Evolutionary conservation across 768 basidiomycete species (phyloP).

Genomic region (Pisolithus tinctorius): DNA sequence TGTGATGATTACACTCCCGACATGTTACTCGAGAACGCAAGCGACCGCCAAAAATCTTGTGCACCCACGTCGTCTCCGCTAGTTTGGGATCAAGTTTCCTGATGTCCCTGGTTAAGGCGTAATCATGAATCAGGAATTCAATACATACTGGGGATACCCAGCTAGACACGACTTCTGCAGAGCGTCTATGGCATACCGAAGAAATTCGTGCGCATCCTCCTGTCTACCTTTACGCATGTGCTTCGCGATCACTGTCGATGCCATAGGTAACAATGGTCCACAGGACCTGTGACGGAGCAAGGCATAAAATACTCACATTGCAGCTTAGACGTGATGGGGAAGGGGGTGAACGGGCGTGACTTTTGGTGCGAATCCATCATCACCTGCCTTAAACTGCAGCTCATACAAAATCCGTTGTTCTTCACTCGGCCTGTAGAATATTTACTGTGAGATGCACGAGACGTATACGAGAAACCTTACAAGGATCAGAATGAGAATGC

Average conservation of each 20-base stretch:
- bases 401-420: conserved; percentile 62
- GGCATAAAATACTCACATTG: conserved; percentile 44
- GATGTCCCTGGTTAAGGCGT: conserved; percentile 9
- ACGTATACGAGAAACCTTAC: conserved; percentile 29
- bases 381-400: conserved; percentile 59
- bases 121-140: background rate
- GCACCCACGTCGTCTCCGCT: conserved; percentile 88
- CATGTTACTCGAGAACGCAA: conserved; percentile 90
- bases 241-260: conserved; percentile 71
- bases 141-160: conserved; percentile 61
- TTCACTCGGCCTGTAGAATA: conserved; percentile 33
- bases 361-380: conserved; percentile 46
- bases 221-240: conserved; percentile 88
- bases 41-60: conserved; percentile 89
- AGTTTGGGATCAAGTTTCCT: conserved; percentile 68
- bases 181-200: conserved; percentile 88
- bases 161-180: conserved; percentile 80
- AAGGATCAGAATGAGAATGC: conserved; percentile 46
- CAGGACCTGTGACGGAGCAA: conserved; percentile 2
- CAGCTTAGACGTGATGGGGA: conserved; percentile 57
- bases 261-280: conserved; percentile 1
- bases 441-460: background rate
- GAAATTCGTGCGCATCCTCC: conserved; percentile 97
- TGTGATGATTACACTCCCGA: conserved; percentile 71
- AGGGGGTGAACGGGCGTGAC: conserved; percentile 53